These are phyloP conservation scores for Termitomyces sp. DNA, from an alignment of 768 basidiomycete genomes.

Conservation along the genomic window DNA sequence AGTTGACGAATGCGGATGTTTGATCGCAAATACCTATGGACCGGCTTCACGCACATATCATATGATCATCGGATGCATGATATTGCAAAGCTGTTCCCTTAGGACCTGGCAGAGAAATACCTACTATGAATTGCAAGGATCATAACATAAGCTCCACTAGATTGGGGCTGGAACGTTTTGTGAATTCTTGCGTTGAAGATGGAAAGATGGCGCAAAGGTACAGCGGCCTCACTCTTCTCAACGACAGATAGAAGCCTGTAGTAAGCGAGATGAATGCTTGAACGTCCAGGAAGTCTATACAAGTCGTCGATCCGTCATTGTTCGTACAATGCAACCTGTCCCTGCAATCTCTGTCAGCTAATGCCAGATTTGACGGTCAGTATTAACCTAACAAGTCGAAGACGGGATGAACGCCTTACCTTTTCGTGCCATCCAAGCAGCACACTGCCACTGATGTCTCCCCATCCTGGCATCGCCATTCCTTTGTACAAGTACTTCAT, in stretches of 20 bases:
- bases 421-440: conserved; percentile 93
- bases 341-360: conserved; percentile 93
- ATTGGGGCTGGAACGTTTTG: neutral
- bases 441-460: conserved; percentile 59
- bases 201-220: neutral
- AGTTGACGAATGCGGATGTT: neutral
- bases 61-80: too few species aligned
- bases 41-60: neutral
- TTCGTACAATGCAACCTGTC: conserved; percentile 90
- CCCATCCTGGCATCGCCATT: conserved; percentile 69
- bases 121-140: too few species aligned
- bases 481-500: conserved; percentile 99
- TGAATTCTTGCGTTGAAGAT: neutral
- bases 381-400: conserved; percentile 14
- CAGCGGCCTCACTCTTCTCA: neutral
- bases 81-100: neutral
- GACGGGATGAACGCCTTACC: conserved; percentile 36
- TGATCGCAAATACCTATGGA: neutral
- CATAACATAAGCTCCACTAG: neutral
- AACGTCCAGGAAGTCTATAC: conserved; percentile 29
- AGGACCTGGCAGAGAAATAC: neutral
- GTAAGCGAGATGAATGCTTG: neutral
- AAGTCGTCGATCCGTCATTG: conserved; percentile 57
- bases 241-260: neutral
- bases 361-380: neutral